Evolutionary conservation across 2,329 filamentous ascomycete species (phyloP).

Genomic region (Furcasterigmium furcatum): DNA sequence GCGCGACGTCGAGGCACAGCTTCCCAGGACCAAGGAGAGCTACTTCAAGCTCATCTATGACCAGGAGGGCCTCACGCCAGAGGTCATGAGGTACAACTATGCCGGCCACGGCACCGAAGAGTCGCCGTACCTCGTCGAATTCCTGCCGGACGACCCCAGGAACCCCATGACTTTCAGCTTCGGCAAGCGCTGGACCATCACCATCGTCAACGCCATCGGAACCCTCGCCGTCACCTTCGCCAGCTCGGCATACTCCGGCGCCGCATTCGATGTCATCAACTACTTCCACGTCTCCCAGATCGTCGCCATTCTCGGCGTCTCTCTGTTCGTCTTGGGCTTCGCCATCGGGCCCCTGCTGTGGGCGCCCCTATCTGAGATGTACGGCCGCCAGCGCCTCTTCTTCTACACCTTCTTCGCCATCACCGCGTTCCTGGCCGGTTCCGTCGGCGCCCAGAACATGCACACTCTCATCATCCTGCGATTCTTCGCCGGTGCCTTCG

Average conservation of each 20-base stretch:
- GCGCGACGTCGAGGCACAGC: constrained; percentile 38
- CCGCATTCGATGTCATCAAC: constrained; percentile 46
- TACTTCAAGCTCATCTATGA: constrained; percentile 54
- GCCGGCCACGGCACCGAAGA: constrained; percentile 60
- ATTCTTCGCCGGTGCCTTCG: constrained; percentile 65
- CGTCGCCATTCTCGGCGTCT: constrained; percentile 59
- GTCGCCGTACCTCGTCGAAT: constrained; percentile 67
- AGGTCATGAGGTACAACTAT: constrained; percentile 54
- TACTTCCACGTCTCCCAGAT: constrained; percentile 51
- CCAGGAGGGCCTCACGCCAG: constrained; percentile 54
- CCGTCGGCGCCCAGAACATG: constrained; percentile 54
- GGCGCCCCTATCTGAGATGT: constrained; percentile 64
- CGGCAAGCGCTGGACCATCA: constrained; percentile 63
- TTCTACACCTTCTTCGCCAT: constrained; percentile 54
- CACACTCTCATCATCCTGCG: constrained; percentile 61
- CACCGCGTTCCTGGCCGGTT: constrained; percentile 59
- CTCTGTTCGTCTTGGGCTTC: constrained; percentile 62
- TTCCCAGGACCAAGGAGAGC: constrained; percentile 25
- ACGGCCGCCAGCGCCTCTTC: constrained; percentile 58
- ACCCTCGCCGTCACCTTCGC: constrained; percentile 69
- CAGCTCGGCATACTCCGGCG: constrained; percentile 64
- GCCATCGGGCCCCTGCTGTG: constrained; percentile 60
- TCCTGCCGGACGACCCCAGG: constrained; percentile 61
- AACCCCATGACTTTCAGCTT: constrained; percentile 61
- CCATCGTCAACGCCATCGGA: constrained; percentile 59